Base-by-base conservation (phyloP, 306 rosid species). In the Hylodesmum podocarpum region DNA sequence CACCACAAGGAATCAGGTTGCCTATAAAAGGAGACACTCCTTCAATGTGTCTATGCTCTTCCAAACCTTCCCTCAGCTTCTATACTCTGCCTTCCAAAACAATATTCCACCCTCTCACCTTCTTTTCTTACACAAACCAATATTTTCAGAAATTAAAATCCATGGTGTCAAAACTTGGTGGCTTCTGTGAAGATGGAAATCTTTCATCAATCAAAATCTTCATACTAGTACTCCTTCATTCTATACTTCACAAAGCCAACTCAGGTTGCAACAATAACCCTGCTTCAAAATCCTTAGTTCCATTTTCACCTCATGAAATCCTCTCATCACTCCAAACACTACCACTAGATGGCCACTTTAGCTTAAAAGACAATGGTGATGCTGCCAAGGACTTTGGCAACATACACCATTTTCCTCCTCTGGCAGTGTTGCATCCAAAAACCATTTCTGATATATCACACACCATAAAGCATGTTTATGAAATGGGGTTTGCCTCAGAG, bases 301-400 rank as follows among this genome's bases (percentile, higher is more conserved):
- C 64, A 57, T 25, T 80, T 25, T 66, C 84, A 69, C 71, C 90
- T 39, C 31, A 64, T 63, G 75, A 81, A 34, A 69, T 77, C 49
- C 65, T 81, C 40, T 71, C 86, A 18, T 81, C 94, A 39, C 50
- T 92, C 8, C 79, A 89, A 77, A 80, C 84, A 74, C 90, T 87
- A 4, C 16, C 81, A 68, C 80, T 96, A 5, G 97, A 92, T 33
- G 99, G 99, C 9, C 15, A 75, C 81, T 83, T 92, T n/a, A 89
- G 89, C 79, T 74, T 88, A 39, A 73, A 80, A 21, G 54, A 89
- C 81, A 91, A 87, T 80, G 88, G 73, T 3, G 39, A 74, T 34
- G 90, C 89, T 75, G 93, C 97, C 36, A 86, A 68, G 37, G 99
- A 96, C 84, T 96, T 96, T 69, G 99, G 99, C 62, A 91, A 88